Percentiles rank a stretch among this genome's conserved stretches.
These are phyloP conservation scores for Melocanna baccifera DNA, from an alignment of 176 grass and related monocot species.

Conservation along the genomic window DNA sequence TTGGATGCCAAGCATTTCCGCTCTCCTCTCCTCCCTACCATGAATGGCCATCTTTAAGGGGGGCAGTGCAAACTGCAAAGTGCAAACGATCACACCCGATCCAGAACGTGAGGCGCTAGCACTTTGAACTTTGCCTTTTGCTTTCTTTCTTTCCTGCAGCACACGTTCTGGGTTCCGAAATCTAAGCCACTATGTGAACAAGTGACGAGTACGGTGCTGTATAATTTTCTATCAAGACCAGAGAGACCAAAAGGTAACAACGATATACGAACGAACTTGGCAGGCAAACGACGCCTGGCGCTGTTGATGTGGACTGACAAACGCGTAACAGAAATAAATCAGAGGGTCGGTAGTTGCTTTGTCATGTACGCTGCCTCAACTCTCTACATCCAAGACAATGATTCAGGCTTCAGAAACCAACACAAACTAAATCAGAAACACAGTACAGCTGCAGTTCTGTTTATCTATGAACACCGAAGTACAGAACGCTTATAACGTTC, in stretches of 20 bases:
- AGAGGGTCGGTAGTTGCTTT: neutral
- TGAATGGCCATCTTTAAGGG: neutral
- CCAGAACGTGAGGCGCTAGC: constrained; percentile 3
- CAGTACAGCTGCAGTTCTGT: neutral
- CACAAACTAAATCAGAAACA: neutral
- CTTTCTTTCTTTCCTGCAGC: neutral
- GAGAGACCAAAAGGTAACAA: neutral
- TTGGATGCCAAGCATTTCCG: neutral
- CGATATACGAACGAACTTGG: constrained; percentile 15
- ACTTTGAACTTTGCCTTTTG: neutral
- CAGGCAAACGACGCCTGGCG: neutral
- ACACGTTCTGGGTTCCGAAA: neutral
- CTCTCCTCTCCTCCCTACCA: neutral
- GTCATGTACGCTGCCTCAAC: neutral
- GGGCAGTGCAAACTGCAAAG: neutral
- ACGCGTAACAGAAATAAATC: constrained; percentile 9
- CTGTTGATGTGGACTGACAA: constrained; percentile 12
- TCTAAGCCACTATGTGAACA: neutral
- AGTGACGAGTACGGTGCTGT: constrained; percentile 3
- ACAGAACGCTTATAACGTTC: neutral
- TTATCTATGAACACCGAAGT: neutral
- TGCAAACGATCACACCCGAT: neutral
- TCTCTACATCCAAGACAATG: neutral
- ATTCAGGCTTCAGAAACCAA: neutral
- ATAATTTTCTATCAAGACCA: constrained; percentile 3